Percentiles rank a stretch among this genome's conserved stretches.
phyloP scores from a whole-genome alignment of 2,329 filamentous ascomycete genomes.

The Fonsecaea monophora region DNA sequence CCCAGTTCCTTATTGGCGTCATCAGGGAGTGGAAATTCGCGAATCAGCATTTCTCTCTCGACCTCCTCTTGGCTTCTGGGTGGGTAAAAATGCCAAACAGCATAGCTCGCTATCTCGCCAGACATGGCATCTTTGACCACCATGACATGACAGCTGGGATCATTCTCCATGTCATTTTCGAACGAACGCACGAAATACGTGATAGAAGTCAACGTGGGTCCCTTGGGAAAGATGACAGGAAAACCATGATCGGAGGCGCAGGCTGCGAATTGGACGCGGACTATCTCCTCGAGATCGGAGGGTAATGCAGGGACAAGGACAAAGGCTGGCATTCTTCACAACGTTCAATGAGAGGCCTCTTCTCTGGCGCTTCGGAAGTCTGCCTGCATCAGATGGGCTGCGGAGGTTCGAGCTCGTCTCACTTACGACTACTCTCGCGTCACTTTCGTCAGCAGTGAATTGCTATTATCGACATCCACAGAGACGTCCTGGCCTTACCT shows the following conservation, averaged over 20 bases:
- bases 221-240: conserved; percentile 34
- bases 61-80: conserved; percentile 29
- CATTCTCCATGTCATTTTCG: conserved; percentile 34
- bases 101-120: conserved; percentile 34
- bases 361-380: conserved; percentile 1
- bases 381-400: background rate
- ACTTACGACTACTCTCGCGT: background rate
- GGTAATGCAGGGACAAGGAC: conserved; percentile 33
- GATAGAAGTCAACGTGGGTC: conserved; percentile 29
- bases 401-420: background rate
- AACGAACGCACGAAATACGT: conserved; percentile 29
- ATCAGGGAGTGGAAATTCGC: conserved; percentile 29
- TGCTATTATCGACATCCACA: background rate
- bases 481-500: conserved; percentile 2
- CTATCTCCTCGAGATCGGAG: conserved; percentile 31
- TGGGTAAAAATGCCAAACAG: conserved; percentile 37
- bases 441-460: conserved; percentile 9
- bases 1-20: conserved; percentile 35
- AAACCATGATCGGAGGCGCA: conserved; percentile 32
- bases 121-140: conserved; percentile 35
- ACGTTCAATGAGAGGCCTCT: background rate
- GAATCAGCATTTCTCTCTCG: conserved; percentile 29
- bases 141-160: conserved; percentile 34
- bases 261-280: conserved; percentile 32
- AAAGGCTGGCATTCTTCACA: conserved; percentile 33